Evolutionary conservation across 2,329 filamentous ascomycete genomes (phyloP).

Genomic region (Colletotrichum tamarilloi): DNA sequence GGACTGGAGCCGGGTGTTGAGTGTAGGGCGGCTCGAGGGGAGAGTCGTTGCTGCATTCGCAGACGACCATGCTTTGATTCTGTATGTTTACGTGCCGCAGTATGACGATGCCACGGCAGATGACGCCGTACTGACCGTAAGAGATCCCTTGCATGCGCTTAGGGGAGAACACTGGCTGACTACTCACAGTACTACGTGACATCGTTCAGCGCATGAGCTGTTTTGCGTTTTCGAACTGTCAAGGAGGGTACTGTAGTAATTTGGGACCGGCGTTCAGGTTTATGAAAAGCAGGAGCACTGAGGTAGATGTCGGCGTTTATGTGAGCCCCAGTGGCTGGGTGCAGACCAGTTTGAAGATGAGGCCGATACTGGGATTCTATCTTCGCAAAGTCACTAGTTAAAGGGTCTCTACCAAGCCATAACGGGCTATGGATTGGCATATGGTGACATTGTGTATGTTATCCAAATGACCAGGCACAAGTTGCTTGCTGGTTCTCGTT

Average conservation of each 20-base stretch:
- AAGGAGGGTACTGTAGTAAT: not conserved
- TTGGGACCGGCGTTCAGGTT: not conserved
- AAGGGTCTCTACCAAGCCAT: not conserved
- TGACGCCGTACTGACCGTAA: constrained; percentile 81
- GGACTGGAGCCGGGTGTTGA: constrained; percentile 95
- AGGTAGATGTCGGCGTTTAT: not conserved
- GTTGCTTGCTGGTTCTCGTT: not conserved
- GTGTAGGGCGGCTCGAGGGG: constrained; percentile 88
- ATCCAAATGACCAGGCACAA: not conserved
- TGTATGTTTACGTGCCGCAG: constrained; percentile 84
- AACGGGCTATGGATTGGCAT: not conserved
- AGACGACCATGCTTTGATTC: constrained; percentile 81
- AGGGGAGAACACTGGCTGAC: constrained; percentile 4
- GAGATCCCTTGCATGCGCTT: constrained; percentile 40
- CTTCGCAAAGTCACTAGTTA: not conserved
- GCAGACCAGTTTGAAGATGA: not conserved
- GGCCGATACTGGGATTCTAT: not conserved
- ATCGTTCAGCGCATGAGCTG: constrained; percentile 47
- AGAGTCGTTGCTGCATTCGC: constrained; percentile 93
- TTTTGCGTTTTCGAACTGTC: not conserved
- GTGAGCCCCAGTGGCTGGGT: not conserved
- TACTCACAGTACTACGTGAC: constrained; percentile 50
- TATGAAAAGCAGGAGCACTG: not conserved
- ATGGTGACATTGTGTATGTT: not conserved
- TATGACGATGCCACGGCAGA: constrained; percentile 74